phyloP scores from a whole-genome alignment of 208 protist species.

The Strigomonas culicis region DNA sequence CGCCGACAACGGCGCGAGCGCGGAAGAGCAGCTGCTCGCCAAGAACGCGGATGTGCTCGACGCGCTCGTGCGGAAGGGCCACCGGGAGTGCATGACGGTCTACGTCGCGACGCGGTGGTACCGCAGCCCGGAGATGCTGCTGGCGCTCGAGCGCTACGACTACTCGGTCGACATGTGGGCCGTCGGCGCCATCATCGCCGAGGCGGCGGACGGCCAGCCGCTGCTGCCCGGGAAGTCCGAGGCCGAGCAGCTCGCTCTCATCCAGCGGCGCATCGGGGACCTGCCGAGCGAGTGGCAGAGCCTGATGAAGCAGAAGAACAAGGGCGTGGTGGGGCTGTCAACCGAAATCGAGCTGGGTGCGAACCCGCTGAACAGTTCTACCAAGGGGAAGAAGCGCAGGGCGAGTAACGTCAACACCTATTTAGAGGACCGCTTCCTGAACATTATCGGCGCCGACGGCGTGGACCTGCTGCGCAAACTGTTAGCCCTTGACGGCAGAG shows the following conservation, averaged over 20 bases:
- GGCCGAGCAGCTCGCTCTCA: conserved; percentile 80
- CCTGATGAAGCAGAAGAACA: not conserved
- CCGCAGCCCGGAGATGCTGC: conserved; percentile 89
- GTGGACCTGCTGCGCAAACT: conserved; percentile 58
- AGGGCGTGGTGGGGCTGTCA: not conserved
- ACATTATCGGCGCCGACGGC: conserved; percentile 27
- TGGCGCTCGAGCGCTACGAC: conserved; percentile 72
- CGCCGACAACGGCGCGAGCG: not conserved
- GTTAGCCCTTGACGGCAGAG: conserved; percentile 35
- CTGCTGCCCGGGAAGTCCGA: conserved; percentile 87
- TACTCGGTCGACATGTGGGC: conserved; percentile 90
- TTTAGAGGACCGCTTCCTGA: conserved; percentile 33
- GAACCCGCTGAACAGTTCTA: not conserved
- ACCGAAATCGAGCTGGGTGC: not conserved
- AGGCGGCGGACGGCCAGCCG: conserved; percentile 72
- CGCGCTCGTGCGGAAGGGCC: conserved; percentile 30
- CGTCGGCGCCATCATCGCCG: conserved; percentile 89
- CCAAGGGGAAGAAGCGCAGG: not conserved
- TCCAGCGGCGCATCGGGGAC: conserved; percentile 64
- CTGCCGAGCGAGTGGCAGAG: conserved; percentile 1
- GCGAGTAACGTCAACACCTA: conserved; percentile 12
- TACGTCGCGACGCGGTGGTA: conserved; percentile 94
- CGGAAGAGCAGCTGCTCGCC: not conserved
- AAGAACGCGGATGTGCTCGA: not conserved
- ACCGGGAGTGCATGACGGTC: conserved; percentile 66